Conservation (phyloP, 176 grass and related monocot genomes). For the Paspalum vaginatum region DNA sequence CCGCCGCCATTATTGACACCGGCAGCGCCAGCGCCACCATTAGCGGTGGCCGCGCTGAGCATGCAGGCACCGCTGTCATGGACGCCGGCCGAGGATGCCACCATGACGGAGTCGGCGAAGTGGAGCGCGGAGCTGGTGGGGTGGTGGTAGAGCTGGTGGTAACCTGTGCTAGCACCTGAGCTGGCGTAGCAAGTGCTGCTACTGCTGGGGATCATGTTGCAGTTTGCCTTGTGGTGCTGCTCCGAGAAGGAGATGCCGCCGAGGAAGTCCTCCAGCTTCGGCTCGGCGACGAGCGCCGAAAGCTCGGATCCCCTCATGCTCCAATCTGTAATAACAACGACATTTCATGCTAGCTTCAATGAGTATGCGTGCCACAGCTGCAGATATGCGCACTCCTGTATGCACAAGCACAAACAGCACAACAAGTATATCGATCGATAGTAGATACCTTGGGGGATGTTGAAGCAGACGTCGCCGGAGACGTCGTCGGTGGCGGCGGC, state of each 20-base stretch:
- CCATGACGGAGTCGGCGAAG: constrained; percentile 59
- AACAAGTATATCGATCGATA: background rate
- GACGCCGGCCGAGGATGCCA: constrained; percentile 29
- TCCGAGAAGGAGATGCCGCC: constrained; percentile 79
- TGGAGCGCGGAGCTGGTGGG: constrained; percentile 50
- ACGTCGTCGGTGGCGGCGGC: constrained; percentile 42
- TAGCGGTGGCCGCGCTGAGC: background rate
- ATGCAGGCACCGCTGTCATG: constrained; percentile 38
- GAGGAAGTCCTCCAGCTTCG: constrained; percentile 97
- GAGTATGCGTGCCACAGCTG: background rate
- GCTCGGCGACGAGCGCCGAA: constrained; percentile 76
- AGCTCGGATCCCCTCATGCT: constrained; percentile 91
- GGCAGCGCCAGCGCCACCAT: background rate
- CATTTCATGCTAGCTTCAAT: constrained; percentile 18
- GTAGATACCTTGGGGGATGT: constrained; percentile 55
- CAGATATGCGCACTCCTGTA: background rate
- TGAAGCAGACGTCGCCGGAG: constrained; percentile 62
- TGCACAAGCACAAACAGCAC: too few species aligned
- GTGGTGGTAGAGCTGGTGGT: constrained; percentile 47
- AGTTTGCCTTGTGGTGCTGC: constrained; percentile 54
- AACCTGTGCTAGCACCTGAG: constrained; percentile 44
- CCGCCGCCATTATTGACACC: constrained; percentile 26
- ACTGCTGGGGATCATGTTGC: constrained; percentile 45
- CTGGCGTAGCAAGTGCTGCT: constrained; percentile 40
- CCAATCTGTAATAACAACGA: constrained; percentile 61